phyloP scores from a whole-genome alignment of 805 yeast genomes.

The Candida incommunis region DNA sequence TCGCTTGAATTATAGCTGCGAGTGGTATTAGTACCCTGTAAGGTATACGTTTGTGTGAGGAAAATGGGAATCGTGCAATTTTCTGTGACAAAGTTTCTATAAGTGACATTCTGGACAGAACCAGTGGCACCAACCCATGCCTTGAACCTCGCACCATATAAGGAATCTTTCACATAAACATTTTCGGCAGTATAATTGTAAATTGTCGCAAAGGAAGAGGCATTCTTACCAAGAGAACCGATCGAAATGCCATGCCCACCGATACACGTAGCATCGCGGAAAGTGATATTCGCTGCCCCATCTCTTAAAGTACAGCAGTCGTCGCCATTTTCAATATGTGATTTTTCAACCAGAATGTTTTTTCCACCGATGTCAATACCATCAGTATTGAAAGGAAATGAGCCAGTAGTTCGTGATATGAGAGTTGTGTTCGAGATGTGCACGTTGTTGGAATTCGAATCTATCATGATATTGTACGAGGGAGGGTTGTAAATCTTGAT shows the following conservation, averaged over 20 bases:
- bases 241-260: neutral
- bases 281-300: neutral
- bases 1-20: neutral
- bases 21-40: neutral
- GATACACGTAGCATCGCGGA: neutral
- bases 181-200: neutral
- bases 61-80: neutral
- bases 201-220: neutral
- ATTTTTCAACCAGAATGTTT: neutral
- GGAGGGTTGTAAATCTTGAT: neutral
- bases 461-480: neutral
- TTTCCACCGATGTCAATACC: neutral
- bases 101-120: neutral
- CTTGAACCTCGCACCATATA: neutral
- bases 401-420: neutral
- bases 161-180: neutral
- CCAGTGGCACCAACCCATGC: neutral
- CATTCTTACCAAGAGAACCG: neutral
- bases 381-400: neutral
- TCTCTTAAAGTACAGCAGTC: neutral
- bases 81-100: neutral
- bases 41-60: neutral
- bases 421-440: neutral
- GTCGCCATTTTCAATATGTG: neutral
- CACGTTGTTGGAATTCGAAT: neutral